A percentile compares a stretch with the other conserved stretches of the same genome.
Conservation (phyloP, 352 stramenopile species). For the Plasmopara halstedii region DNA sequence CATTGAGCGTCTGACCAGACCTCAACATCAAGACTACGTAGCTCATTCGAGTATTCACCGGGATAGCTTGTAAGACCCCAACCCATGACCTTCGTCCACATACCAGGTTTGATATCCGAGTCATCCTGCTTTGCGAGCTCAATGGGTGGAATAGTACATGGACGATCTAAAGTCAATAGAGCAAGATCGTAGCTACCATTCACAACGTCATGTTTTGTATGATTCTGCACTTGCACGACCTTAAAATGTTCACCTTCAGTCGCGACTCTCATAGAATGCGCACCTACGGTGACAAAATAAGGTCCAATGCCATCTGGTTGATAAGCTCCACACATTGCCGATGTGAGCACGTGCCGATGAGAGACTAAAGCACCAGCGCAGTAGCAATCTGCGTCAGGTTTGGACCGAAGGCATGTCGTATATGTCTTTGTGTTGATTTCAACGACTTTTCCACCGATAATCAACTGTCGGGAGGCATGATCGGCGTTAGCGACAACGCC, state of each 20-base stretch:
- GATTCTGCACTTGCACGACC: too few species aligned
- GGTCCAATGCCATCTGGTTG: too few species aligned
- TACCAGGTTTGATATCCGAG: background rate
- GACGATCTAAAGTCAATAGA: background rate
- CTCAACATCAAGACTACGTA: background rate
- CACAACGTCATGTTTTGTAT: too few species aligned
- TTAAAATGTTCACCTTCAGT: too few species aligned
- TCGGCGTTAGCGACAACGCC: background rate
- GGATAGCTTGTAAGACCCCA: background rate
- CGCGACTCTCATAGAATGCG: too few species aligned
- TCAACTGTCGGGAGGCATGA: background rate
- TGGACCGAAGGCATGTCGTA: conserved; percentile 12
- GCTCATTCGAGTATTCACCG: background rate
- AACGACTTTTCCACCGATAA: background rate
- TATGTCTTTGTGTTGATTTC: conserved; percentile 24
- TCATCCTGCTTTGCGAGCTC: background rate
- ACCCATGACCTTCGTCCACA: background rate
- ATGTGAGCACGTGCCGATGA: background rate
- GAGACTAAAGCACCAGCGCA: conserved; percentile 10
- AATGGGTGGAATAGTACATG: background rate
- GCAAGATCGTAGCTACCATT: conserved; percentile 2
- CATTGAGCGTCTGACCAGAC: background rate
- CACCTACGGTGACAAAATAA: too few species aligned
- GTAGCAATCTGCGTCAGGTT: conserved; percentile 4
- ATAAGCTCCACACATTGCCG: too few species aligned